phyloP scores from a whole-genome alignment of 768 basidiomycete species.

The Serendipita sp. region DNA sequence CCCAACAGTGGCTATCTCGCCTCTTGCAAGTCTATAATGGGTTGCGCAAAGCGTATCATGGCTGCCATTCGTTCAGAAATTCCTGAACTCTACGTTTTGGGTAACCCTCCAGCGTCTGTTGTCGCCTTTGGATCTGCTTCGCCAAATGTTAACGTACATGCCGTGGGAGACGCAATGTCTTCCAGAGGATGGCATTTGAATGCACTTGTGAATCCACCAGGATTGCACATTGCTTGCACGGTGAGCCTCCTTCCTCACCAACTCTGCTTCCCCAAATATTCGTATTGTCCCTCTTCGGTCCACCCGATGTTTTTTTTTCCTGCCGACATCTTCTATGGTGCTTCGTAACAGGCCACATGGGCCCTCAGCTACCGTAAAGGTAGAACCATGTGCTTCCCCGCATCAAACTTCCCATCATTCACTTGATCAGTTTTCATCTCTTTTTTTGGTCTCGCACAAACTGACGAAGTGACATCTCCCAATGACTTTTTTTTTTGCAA shows the following conservation, averaged over 20 bases:
- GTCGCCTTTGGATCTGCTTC: slow-evolving; percentile 69
- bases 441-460: background rate
- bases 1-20: slow-evolving; percentile 60
- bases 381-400: background rate
- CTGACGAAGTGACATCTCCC: slow-evolving; percentile 3
- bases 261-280: background rate
- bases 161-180: slow-evolving; percentile 80
- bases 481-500: background rate
- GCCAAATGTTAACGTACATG: slow-evolving; percentile 52
- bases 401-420: background rate
- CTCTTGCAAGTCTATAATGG: slow-evolving; percentile 73
- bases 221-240: slow-evolving; percentile 87
- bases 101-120: slow-evolving; percentile 77
- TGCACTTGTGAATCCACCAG: slow-evolving; percentile 59
- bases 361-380: background rate
- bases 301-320: background rate
- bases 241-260: slow-evolving; percentile 28
- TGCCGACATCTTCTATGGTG: no score
- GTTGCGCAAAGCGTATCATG: slow-evolving; percentile 53
- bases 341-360: background rate
- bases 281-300: background rate
- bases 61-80: slow-evolving; percentile 48
- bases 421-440: background rate
- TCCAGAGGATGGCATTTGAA: slow-evolving; percentile 86
- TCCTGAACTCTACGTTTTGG: slow-evolving; percentile 75